Base-by-base conservation (phyloP, 805 yeast species). In the Teunomyces aglyptinius region DNA sequence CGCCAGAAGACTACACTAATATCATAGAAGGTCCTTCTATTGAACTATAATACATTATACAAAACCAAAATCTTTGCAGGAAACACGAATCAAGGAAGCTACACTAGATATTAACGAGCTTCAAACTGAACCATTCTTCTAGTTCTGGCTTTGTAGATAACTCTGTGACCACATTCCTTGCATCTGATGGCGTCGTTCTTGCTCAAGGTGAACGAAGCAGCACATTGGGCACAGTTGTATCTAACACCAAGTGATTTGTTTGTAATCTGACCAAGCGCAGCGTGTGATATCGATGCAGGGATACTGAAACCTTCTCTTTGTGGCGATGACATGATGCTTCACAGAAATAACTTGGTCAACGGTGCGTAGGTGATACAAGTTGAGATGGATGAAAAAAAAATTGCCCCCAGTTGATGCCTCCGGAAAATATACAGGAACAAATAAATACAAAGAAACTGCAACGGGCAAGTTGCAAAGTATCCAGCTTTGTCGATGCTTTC, bases 121-220 rank as follows among this genome's bases (percentile, higher is more conserved):
- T 73, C 75, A 48, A 68, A 77, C 68, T 74, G 78, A 48, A 80
- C 95, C 96, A 92, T 89, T 76, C 98, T 83, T 77, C 91, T 88
- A 42, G 98, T 92, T 76, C 99, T 86, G 51, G 97, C 96, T 76
- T 94, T 94, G 76, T 92, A 89, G 52, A 94, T 76, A 50, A 94
- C 97, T 73, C 99, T 86, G 74, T 94, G 98, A 53, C 99, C 99
- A 71, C 99, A 94, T 58, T 91, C 96, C 71, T 90, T 91, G 74
- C 99, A 94, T 75, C 98, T 87, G 54, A 94, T 96, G 26, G 98
- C 96, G 67, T 94, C 99, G 57, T 87, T 89, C 71, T 92, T 89
- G 45, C 89, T 84, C 56, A 94, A 80, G 2, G 96, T 82, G 57
- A 91, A 86, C 45, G 85, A 83, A 46, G 91, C 81, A 6, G 97